Base-by-base conservation (phyloP, 345 rosid genomes). In the Citrus mangshanensis region DNA sequence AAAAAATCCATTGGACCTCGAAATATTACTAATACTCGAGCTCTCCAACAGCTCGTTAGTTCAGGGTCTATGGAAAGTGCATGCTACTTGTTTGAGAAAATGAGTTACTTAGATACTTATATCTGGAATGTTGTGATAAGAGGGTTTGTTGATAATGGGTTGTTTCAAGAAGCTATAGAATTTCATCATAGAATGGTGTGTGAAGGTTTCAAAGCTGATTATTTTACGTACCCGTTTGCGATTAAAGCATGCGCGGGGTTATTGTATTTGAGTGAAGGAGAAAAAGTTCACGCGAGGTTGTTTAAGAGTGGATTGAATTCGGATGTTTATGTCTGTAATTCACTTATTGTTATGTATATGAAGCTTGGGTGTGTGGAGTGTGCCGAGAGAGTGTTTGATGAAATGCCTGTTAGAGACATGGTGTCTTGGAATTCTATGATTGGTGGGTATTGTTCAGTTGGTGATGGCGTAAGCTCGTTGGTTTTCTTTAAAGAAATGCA, bases 341-440 rank as follows among this genome's bases (percentile, higher is more conserved):
- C 95, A 22, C 89, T 95, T 79, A 81, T 95, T 2, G 82, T 81
- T 0, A 80, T 95, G 74, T 91, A 91, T 67, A 87, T 90, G 78
- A 93, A 87, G 82, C 81, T 88, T 35, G 86, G 89, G 13, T 83
- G 86, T 18, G 77, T 80, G 1, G 78, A 75, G 46, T 83, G 72
- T 62, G 95, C 97, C 24, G 86, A 93, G 82, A 86, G 82, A 51
- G 78, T 95, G 79, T 95, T 93, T 74, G 85, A 82, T 6, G 89
- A 86, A 88, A 92, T 93, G 98, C 83, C 88, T 74, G 68, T 37
- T 0, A 92, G 93, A 82, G 98, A 92, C 58, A 72, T 81, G 80
- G 91, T 95, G 67, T 91, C 98, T 0, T 95, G 98, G 98, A 95
- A 95, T 67, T 86, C 91, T 14, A 88, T 93, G 88, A 82, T 95